Evolutionary conservation across 2,329 filamentous ascomycete genomes (phyloP), one percentile per base, ranked within the genome.

Genomic region (Fusarium proliferatum): DNA sequence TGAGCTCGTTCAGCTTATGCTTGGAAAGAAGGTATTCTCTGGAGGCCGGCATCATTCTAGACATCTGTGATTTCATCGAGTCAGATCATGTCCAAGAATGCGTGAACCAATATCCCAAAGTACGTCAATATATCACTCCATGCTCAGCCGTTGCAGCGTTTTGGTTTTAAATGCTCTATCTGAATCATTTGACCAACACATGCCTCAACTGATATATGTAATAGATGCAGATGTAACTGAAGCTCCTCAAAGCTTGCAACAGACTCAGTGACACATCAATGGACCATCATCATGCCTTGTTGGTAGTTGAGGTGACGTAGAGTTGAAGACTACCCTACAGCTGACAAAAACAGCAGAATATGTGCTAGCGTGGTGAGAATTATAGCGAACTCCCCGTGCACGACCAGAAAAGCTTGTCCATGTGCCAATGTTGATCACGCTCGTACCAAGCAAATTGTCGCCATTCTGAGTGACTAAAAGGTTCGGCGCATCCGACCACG

Each of bases 401-500:
- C 28, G 34, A 26, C 23, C 19, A 51, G 3, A 64, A 64, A 64
- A 64, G 64, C 64, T 67, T 64, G 60, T 51, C 21, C 26, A 33
- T 28, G 61, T 64, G 43, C 41, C 34, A 56, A 64, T 64, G 38
- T 39, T 46, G 52, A 52, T 59, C 45, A 51, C 30, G 52, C 63
- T 23, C 30, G 21, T 43, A 39, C 30, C 23, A 26, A 26, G 21
- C 21, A 52, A 30, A 38, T 39, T 59, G 16, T n/a, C 28, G 43
- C 36, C 48, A 43, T 38, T 33, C 10, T n/a, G 9, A 28, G 19
- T 10, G 43, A 28, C 28, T 36, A 36, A 43, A 16, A 33, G n/a
- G 19, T 33, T 73, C 64, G 65, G 64, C 34, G 43, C 33, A 70
- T 43, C 64, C 69, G 64, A 65, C 55, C 48, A 51, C 34, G 39